These are phyloP conservation scores for Coccinonectria pachysandricola DNA, from an alignment of 2,329 filamentous ascomycete genomes.

Conservation along the genomic window DNA sequence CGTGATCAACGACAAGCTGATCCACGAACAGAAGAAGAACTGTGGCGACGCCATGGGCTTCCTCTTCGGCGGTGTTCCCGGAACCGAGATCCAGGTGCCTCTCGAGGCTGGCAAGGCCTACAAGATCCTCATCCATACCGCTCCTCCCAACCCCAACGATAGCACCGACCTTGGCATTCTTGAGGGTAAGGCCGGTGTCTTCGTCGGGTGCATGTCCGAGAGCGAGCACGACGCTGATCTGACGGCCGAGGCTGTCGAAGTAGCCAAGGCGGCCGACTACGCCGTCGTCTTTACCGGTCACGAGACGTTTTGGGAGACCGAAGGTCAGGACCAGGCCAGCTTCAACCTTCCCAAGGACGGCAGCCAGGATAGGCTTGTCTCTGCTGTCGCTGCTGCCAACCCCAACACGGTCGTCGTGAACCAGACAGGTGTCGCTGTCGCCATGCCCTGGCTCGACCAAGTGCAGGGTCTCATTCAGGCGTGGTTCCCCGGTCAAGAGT, in stretches of 20 bases:
- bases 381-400: conserved; percentile 45
- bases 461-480: conserved; percentile 52
- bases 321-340: conserved; percentile 62
- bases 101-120: conserved; percentile 21
- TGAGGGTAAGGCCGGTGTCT: conserved; percentile 21
- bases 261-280: conserved; percentile 50
- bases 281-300: conserved; percentile 47
- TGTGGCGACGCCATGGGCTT: conserved; percentile 25
- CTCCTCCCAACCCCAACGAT: conserved; percentile 16
- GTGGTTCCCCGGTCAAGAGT: conserved; percentile 64
- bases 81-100: conserved; percentile 21
- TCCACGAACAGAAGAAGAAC: conserved; percentile 23
- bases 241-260: conserved; percentile 39
- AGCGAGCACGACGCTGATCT: conserved; percentile 26
- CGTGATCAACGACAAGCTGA: conserved; percentile 20
- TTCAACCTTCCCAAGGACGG: conserved; percentile 52
- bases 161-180: conserved; percentile 22
- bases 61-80: conserved; percentile 20
- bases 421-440: conserved; percentile 54
- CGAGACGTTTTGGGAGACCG: conserved; percentile 35
- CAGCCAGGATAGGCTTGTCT: conserved; percentile 50
- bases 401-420: conserved; percentile 51
- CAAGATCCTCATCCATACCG: conserved; percentile 20
- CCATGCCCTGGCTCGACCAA: conserved; percentile 44
- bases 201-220: conserved; percentile 22